Percentiles rank a stretch among this genome's conserved stretches.
Conservation (phyloP, 2,329 filamentous ascomycete genomes). For the Sordariomycetes sp. region DNA sequence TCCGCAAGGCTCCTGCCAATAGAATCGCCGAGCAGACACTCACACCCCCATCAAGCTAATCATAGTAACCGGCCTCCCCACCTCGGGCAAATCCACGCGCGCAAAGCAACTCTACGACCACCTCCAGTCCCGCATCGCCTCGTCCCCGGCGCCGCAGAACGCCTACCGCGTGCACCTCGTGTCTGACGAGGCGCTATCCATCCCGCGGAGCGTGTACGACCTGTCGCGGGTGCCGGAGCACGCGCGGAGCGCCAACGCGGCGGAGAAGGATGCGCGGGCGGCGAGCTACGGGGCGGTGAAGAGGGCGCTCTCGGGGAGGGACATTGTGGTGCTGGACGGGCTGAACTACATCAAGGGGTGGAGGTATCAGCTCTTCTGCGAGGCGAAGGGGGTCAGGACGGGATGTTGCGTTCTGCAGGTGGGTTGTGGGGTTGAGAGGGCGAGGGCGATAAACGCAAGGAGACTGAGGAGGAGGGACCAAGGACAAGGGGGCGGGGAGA, state of each 20-base stretch:
- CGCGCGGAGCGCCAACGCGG: constrained; percentile 58
- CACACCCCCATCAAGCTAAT: constrained; percentile 38
- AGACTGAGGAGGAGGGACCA: constrained; percentile 28
- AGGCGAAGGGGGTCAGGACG: constrained; percentile 69
- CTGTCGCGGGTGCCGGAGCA: constrained; percentile 47
- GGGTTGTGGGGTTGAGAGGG: constrained; percentile 42
- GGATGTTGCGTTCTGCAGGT: constrained; percentile 64
- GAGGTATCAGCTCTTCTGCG: constrained; percentile 77
- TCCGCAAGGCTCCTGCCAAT: background rate
- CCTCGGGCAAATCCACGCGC: constrained; percentile 58
- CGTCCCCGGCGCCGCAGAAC: constrained; percentile 13
- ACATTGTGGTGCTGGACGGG: constrained; percentile 70
- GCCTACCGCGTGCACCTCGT: constrained; percentile 62
- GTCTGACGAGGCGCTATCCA: constrained; percentile 60
- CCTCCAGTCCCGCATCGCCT: constrained; percentile 46
- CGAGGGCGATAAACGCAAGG: constrained; percentile 47
- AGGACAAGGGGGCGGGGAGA: constrained; percentile 21
- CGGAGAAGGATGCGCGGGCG: constrained; percentile 75
- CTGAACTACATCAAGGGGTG: constrained; percentile 87
- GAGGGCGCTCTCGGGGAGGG: constrained; percentile 57
- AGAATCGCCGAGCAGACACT: background rate
- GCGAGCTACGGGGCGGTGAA: constrained; percentile 70
- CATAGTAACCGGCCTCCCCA: constrained; percentile 55
- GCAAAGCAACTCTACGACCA: constrained; percentile 55
- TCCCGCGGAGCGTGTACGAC: constrained; percentile 62